Evolutionary conservation across 1,284 basidiomycete genomes (phyloP), one percentile per base, ranked within the genome.

Genomic region (Polyporus tsugae): DNA sequence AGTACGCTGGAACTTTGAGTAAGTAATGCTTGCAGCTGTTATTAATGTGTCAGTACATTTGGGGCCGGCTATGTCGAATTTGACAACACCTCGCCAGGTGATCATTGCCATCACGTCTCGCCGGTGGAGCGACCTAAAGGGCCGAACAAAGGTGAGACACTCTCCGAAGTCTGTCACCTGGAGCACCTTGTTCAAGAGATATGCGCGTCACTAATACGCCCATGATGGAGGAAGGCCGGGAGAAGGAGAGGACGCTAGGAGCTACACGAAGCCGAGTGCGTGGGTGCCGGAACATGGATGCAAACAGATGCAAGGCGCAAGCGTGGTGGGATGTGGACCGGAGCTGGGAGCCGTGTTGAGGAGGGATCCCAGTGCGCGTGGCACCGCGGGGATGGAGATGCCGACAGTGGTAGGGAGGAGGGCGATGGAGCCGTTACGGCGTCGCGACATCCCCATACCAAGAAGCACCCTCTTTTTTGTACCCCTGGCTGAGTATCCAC

Each of bases 401-500:
- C 66, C 66, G 68, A 41, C 22, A 61, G 41, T 35, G 5, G 42
- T 10, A 35, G 39, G 46, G 66, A 49, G 58, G 63, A 64, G 69
- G 60, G 65, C 65, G 67, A 69, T 70, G 69, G 67, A 69, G 69
- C 72, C 60, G 72, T 66, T 69, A 69, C 69, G 69, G 68, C 64
- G 71, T 70, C 66, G 68, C 71, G 68, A 72, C 62, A 65, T 59
- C 71, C 70, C 66, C 67, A 68, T 68, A 61, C 62, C 46, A 64
- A 73, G 69, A 73, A 70, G 72, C 58, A 73, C 72, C 72, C 71
- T 68, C 67, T 53, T 70, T 70, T 73, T 72, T 63, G 68, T 63
- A 60, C 71, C 71, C 71, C 71, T 62, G 64, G 66, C 57, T 49
- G 9, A 60, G 49, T 60, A 46, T 62, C 68, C 71, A 70, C 71